Conservation (phyloP, 768 basidiomycete genomes). For the Boletus vinaceobasis region DNA sequence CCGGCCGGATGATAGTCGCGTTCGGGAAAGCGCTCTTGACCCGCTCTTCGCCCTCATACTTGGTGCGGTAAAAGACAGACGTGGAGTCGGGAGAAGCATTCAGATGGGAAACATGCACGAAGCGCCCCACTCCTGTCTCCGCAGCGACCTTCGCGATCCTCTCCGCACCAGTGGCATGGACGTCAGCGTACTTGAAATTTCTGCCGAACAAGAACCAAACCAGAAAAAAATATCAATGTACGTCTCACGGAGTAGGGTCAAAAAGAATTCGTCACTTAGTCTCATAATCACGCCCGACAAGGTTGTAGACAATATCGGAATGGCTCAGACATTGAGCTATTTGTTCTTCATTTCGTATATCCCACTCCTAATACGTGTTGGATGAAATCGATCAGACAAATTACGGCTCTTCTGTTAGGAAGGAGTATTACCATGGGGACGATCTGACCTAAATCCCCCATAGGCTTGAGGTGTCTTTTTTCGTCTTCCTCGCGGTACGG, state of each 20-base stretch:
- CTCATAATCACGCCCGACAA: conserved; percentile 90
- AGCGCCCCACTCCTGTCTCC: conserved; percentile 70
- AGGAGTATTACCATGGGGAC: conserved; percentile 74
- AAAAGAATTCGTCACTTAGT: conserved; percentile 67
- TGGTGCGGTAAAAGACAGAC: conserved; percentile 84
- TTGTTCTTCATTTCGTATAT: conserved; percentile 83
- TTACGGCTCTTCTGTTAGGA: conserved; percentile 5
- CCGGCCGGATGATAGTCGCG: conserved; percentile 87
- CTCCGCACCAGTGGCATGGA: conserved; percentile 80
- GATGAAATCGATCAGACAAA: conserved; percentile 27
- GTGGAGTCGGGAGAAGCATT: conserved; percentile 79
- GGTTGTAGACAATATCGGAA: conserved; percentile 96
- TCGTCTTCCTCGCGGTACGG: conserved; percentile 96
- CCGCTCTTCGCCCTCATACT: conserved; percentile 84
- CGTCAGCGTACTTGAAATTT: conserved; percentile 82
- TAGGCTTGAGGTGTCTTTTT: conserved; percentile 83
- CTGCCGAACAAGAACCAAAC: conserved; percentile 38
- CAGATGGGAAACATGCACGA: conserved; percentile 94
- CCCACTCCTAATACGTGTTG: conserved; percentile 76
- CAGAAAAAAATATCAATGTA: conserved; percentile 6
- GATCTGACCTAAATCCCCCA: conserved; percentile 96
- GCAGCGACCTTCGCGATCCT: conserved; percentile 83
- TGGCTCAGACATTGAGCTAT: conserved; percentile 92
- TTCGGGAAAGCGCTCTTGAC: conserved; percentile 80
- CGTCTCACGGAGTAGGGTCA: conserved; percentile 9